phyloP scores from a whole-genome alignment of 164 flowering plant genomes.

The Euptelea pleiosperma region DNA sequence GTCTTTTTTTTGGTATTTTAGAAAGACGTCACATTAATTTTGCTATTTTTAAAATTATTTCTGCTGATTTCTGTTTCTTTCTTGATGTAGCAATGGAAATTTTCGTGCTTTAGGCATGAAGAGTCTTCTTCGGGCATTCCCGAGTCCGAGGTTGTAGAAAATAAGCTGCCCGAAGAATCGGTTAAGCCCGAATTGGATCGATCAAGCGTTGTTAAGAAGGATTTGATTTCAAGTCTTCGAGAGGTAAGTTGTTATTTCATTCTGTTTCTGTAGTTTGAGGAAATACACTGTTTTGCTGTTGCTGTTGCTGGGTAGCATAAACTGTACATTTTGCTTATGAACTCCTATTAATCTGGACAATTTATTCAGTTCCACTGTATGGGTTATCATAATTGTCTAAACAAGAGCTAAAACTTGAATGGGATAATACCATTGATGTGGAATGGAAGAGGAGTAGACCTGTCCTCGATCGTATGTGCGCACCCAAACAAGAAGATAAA shows the following conservation, averaged over 20 bases:
- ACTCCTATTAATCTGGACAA: too few relatives aligned
- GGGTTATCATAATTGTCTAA: too few relatives aligned
- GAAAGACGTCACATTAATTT: background rate
- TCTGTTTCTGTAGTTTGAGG: too few relatives aligned
- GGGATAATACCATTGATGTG: too few relatives aligned
- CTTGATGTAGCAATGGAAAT: constrained; percentile 56
- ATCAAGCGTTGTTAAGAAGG: constrained; percentile 26
- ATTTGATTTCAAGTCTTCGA: constrained; percentile 34
- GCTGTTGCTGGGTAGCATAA: too few relatives aligned
- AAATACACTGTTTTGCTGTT: too few relatives aligned
- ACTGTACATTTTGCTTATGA: too few relatives aligned
- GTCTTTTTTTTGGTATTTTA: background rate
- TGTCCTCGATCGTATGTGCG: too few relatives aligned
- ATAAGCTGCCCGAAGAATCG: constrained; percentile 31
- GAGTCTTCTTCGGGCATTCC: constrained; percentile 33
- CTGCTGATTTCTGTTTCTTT: constrained; percentile 3
- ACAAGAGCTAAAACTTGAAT: too few relatives aligned
- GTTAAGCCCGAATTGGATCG: constrained; percentile 30
- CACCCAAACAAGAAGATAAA: too few relatives aligned
- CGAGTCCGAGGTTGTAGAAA: constrained; percentile 32
- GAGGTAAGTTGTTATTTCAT: constrained; percentile 40
- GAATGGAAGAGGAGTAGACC: too few relatives aligned
- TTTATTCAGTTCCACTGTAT: too few relatives aligned
- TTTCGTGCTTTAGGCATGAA: constrained; percentile 66
- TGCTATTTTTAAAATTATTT: background rate